phyloP scores from a whole-genome alignment of 176 grass and related monocot genomes.

The Puya raimondii region DNA sequence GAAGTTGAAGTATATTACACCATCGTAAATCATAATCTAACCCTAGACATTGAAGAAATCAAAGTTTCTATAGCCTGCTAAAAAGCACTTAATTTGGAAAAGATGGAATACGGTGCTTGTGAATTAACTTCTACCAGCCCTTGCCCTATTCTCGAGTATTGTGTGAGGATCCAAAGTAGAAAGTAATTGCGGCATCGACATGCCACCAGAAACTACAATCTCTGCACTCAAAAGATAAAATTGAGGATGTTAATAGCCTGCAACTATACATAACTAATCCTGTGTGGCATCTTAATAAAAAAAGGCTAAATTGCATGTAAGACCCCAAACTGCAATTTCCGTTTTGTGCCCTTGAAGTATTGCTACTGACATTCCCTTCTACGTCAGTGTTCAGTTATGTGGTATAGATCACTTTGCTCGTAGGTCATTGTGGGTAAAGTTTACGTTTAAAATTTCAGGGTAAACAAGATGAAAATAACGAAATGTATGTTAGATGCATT shows the following conservation, averaged over 20 bases:
- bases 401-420: too few species aligned
- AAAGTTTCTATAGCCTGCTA: not conserved
- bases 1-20: not conserved
- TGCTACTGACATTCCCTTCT: too few species aligned
- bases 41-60: not conserved
- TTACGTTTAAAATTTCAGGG: too few species aligned
- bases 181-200: slow-evolving; percentile 94
- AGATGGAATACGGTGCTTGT: not conserved
- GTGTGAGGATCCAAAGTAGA: slow-evolving; percentile 68
- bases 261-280: not conserved
- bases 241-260: not conserved
- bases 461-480: too few species aligned
- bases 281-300: not conserved
- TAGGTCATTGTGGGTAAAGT: too few species aligned
- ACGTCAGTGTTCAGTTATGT: too few species aligned
- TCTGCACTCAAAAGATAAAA: slow-evolving; percentile 31
- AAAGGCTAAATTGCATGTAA: not conserved
- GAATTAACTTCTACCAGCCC: slow-evolving; percentile 54
- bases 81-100: not conserved
- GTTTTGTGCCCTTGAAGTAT: too few species aligned
- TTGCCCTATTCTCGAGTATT: slow-evolving; percentile 32
- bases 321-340: too few species aligned
- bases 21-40: not conserved
- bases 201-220: slow-evolving; percentile 91
- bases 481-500: too few species aligned